Evolutionary conservation across 305 asterid species (phyloP).

Genomic region (Rubia peregrina): DNA sequence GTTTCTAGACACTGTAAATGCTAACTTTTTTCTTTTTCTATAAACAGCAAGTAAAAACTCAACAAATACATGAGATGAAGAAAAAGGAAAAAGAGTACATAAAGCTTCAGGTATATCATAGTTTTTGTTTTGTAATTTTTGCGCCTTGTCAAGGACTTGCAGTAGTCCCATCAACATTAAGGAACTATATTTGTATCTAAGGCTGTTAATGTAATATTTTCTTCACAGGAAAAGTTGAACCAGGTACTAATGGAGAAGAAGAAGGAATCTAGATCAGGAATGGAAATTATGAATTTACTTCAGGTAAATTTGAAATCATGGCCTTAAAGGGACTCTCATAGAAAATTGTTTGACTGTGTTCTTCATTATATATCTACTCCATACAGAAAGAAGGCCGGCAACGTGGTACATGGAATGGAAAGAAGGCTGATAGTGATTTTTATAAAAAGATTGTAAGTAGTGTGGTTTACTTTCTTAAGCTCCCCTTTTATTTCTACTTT

Average conservation of each 20-base stretch:
- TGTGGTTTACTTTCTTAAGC: slow-evolving; percentile 5
- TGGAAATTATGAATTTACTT: slow-evolving; percentile 91
- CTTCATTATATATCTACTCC: slow-evolving; percentile 19
- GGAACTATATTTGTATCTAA: not conserved
- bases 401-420: slow-evolving; percentile 95
- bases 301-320: slow-evolving; percentile 43
- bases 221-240: slow-evolving; percentile 75
- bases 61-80: slow-evolving; percentile 96
- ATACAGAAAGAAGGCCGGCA: slow-evolving; percentile 95
- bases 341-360: slow-evolving; percentile 14
- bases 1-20: not conserved
- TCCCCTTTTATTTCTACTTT: slow-evolving; percentile 7
- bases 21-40: slow-evolving; percentile 17
- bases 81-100: slow-evolving; percentile 90
- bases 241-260: slow-evolving; percentile 93
- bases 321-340: slow-evolving; percentile 14
- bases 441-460: slow-evolving; percentile 77
- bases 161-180: not conserved
- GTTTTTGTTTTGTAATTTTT: not conserved
- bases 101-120: slow-evolving; percentile 65
- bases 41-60: slow-evolving; percentile 87
- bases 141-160: not conserved
- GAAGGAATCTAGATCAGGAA: slow-evolving; percentile 96
- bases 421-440: slow-evolving; percentile 87
- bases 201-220: not conserved